Evolutionary conservation across 495 filamentous ascomycete genomes (phyloP).

Genomic region (Tuber magnatum): DNA sequence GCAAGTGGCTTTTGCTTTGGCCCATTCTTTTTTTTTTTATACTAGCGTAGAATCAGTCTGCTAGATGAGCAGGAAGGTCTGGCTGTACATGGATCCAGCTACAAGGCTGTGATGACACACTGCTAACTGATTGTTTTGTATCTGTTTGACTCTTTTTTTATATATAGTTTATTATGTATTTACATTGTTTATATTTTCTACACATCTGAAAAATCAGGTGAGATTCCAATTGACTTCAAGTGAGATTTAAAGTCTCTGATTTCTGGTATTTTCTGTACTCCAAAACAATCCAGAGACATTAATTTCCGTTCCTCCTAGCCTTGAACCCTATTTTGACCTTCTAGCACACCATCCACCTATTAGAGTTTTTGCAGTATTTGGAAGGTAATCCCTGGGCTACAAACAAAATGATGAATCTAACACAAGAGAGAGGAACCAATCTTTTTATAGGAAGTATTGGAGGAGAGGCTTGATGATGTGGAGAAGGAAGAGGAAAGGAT

Average conservation of each 20-base stretch:
- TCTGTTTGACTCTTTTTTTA: not conserved
- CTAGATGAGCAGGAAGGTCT: not conserved
- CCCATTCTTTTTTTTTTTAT: not conserved
- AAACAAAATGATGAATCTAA: too few species aligned
- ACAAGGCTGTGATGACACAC: too few species aligned
- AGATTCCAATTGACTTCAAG: not conserved
- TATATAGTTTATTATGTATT: not conserved
- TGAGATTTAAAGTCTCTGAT: not conserved
- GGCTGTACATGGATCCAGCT: not conserved
- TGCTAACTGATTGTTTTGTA: not conserved
- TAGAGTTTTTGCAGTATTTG: not conserved
- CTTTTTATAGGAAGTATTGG: too few species aligned
- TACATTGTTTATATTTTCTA: not conserved
- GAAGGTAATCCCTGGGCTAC: too few species aligned
- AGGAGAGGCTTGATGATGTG: too few species aligned
- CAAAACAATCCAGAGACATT: not conserved
- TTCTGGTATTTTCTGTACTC: not conserved
- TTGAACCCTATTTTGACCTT: not conserved
- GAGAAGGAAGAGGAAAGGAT: too few species aligned
- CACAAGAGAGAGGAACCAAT: too few species aligned
- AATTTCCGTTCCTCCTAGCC: not conserved
- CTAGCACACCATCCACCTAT: not conserved
- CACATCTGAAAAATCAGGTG: not conserved
- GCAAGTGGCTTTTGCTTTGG: not conserved
- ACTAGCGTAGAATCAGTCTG: not conserved